phyloP scores from a whole-genome alignment of 495 filamentous ascomycete genomes.

The Neurospora sublineolata region DNA sequence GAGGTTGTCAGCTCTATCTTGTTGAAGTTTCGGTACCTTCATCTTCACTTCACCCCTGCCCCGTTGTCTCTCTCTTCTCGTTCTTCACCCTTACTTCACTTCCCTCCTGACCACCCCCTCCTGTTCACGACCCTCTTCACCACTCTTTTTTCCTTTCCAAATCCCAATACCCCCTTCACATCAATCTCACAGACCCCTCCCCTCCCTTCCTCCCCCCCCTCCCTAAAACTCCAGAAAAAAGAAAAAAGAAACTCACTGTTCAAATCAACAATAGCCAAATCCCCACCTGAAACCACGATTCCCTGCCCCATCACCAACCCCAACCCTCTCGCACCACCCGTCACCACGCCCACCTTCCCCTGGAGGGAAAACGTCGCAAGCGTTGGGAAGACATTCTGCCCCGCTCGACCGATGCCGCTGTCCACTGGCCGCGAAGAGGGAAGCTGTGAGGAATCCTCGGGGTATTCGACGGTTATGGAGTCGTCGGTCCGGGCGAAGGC shows the following conservation, averaged over 20 bases:
- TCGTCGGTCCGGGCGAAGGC: slow-evolving; percentile 69
- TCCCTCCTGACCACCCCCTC: too few species aligned
- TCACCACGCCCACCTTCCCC: slow-evolving; percentile 65
- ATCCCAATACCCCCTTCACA: not conserved
- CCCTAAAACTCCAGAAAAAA: not conserved
- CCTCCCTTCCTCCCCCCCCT: not conserved
- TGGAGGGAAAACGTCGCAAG: slow-evolving; percentile 62
- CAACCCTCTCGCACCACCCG: slow-evolving; percentile 75
- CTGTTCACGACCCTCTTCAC: not conserved
- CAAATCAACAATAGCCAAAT: slow-evolving; percentile 85
- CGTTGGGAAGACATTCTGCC: slow-evolving; percentile 36
- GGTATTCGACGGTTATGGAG: slow-evolving; percentile 63
- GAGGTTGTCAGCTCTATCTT: not conserved
- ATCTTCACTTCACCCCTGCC: not conserved
- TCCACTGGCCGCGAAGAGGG: slow-evolving; percentile 50
- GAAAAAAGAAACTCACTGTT: slow-evolving; percentile 52
- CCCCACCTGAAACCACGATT: slow-evolving; percentile 72
- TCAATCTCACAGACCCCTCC: not conserved
- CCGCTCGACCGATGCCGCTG: slow-evolving; percentile 57
- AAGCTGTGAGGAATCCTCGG: slow-evolving; percentile 52
- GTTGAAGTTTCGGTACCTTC: not conserved
- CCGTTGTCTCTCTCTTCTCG: not conserved
- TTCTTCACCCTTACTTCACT: not conserved
- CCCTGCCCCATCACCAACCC: slow-evolving; percentile 89
- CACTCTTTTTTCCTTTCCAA: too few species aligned